phyloP scores from a whole-genome alignment of 495 filamentous ascomycete genomes.

The Mycothermus thermophilus region DNA sequence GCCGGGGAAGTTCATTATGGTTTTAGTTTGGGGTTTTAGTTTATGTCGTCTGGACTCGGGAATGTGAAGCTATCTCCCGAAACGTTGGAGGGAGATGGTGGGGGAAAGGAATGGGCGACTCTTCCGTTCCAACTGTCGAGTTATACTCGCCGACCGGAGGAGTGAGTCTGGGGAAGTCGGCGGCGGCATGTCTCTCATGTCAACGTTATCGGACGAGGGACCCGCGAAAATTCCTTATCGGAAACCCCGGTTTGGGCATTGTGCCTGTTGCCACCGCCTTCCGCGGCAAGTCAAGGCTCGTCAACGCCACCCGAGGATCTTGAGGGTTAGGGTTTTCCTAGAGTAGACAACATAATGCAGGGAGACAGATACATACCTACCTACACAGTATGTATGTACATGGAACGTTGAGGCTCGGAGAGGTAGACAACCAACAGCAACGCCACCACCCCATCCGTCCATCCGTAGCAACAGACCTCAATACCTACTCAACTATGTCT shows the following conservation, averaged over 20 bases:
- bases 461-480: no score
- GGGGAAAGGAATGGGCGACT: no score
- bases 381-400: not conserved
- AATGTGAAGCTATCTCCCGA: no score
- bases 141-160: no score
- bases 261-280: constrained; percentile 6
- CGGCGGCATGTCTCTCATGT: no score
- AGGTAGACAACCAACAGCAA: not conserved
- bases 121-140: no score
- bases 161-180: no score
- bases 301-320: not conserved
- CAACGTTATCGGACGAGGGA: no score
- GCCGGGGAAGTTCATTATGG: constrained; percentile 12
- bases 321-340: not conserved
- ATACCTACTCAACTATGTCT: no score
- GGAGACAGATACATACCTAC: not conserved
- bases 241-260: not conserved
- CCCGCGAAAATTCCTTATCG: constrained; percentile 10
- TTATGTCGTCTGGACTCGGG: no score
- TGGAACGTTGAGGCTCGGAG: not conserved
- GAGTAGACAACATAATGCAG: not conserved
- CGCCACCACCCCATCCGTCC: not conserved
- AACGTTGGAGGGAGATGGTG: no score
- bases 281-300: no score
- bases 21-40: not conserved